phyloP scores from a whole-genome alignment of 306 rosid species.

The Vigna reflexopilosa region DNA sequence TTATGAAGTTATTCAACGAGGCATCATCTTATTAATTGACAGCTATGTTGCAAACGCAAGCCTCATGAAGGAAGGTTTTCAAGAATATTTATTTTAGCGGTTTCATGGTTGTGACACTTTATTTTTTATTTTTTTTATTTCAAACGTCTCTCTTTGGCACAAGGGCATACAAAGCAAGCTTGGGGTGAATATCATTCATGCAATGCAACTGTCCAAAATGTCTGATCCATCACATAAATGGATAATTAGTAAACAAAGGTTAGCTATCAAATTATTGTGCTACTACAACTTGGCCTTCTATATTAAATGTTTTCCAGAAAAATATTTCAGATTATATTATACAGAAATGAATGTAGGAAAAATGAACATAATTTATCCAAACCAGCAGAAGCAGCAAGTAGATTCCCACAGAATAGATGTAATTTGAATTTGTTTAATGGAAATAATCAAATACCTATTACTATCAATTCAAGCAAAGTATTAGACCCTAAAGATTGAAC shows the following conservation, averaged over 20 bases:
- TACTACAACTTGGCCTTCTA: background rate
- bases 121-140: background rate
- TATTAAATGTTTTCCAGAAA: background rate
- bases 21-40: background rate
- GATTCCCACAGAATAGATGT: background rate
- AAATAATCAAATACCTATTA: too few species aligned
- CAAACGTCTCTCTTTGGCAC: background rate
- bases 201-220: background rate
- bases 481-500: too few species aligned
- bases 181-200: background rate
- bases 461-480: too few species aligned
- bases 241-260: conserved; percentile 3
- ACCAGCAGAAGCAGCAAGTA: background rate
- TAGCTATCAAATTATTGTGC: background rate
- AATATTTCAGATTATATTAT: background rate
- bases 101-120: background rate
- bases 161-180: conserved; percentile 11
- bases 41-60: conserved; percentile 1
- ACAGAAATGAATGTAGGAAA: background rate
- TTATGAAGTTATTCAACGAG: conserved; percentile 11
- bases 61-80: background rate
- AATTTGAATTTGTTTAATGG: too few species aligned
- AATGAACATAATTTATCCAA: background rate
- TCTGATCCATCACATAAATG: background rate
- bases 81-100: conserved; percentile 2